These are phyloP conservation scores for Nowakowskiella sp. DNA, from an alignment of 192 early-diverging fungal species.

Conservation along the genomic window DNA sequence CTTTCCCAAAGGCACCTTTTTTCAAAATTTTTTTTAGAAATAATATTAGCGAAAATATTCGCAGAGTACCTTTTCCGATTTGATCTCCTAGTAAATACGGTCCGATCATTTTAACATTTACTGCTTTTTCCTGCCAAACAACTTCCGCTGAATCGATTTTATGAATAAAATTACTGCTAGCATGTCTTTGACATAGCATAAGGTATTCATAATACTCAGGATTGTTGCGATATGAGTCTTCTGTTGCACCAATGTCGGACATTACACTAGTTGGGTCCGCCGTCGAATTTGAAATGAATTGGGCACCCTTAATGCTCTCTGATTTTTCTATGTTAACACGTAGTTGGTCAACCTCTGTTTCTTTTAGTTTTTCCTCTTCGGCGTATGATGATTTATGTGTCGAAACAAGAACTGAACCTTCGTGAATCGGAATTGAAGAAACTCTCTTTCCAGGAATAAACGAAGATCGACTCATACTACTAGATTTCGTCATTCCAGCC, in stretches of 20 bases:
- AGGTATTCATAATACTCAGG: conserved; percentile 50
- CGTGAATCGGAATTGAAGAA: conserved; percentile 6
- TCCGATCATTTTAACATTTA: conserved; percentile 42
- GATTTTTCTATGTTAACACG: no score
- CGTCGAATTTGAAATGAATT: neutral
- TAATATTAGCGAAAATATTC: neutral
- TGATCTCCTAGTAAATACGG: conserved; percentile 47
- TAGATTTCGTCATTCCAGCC: neutral
- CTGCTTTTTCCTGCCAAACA: conserved; percentile 34
- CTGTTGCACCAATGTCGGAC: conserved; percentile 17
- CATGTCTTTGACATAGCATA: conserved; percentile 39
- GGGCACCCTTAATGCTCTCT: neutral
- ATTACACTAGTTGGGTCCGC: conserved; percentile 6
- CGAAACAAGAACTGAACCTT: conserved; percentile 1
- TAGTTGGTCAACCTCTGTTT: neutral
- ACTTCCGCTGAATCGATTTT: conserved; percentile 48
- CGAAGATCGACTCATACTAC: conserved; percentile 8
- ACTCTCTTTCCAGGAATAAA: no score
- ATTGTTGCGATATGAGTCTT: conserved; percentile 23
- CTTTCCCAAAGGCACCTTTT: conserved; percentile 46
- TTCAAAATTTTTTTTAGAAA: neutral
- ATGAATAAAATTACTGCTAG: conserved; percentile 47
- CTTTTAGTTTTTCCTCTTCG: neutral
- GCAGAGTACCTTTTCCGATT: conserved; percentile 38
- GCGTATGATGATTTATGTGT: neutral